phyloP scores from a whole-genome alignment of 495 filamentous ascomycete genomes.

The Aspergillus ostianus region DNA sequence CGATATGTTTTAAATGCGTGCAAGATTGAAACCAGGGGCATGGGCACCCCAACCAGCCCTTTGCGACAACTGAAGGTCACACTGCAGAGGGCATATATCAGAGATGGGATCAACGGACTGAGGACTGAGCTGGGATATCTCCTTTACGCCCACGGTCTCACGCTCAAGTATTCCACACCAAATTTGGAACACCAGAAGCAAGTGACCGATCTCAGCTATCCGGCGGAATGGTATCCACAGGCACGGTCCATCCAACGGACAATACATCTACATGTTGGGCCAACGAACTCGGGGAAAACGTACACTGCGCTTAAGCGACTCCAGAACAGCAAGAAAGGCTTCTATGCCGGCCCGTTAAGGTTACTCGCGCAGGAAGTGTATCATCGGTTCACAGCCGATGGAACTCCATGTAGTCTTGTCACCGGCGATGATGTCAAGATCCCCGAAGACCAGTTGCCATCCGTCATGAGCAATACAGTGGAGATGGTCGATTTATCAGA shows the following conservation, averaged over 20 bases:
- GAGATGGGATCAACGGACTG: conserved; percentile 46
- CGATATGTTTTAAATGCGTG: conserved; percentile 38
- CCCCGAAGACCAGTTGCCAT: conserved; percentile 43
- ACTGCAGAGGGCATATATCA: conserved; percentile 57
- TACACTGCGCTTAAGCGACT: conserved; percentile 91
- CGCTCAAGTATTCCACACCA: conserved; percentile 41
- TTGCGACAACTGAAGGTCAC: conserved; percentile 27
- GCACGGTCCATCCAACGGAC: conserved; percentile 76
- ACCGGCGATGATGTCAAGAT: conserved; percentile 86
- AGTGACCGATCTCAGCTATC: conserved; percentile 77
- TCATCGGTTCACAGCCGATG: conserved; percentile 71
- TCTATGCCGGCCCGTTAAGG: conserved; percentile 89
- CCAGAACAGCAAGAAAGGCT: conserved; percentile 68
- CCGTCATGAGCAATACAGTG: conserved; percentile 83
- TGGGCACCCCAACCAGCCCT: conserved; percentile 15
- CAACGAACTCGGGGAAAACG: conserved; percentile 98
- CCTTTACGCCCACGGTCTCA: conserved; percentile 53
- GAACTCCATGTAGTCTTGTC: conserved; percentile 71
- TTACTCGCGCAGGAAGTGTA: conserved; percentile 94
- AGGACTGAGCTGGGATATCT: conserved; percentile 56
- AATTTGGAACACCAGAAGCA: conserved; percentile 58
- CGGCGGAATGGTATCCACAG: conserved; percentile 85
- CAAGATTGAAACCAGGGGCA: conserved; percentile 23
- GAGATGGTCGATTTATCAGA: conserved; percentile 84
- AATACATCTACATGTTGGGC: conserved; percentile 91